Conservation (phyloP, 768 basidiomycete genomes). For the Phallus indusiatus region DNA sequence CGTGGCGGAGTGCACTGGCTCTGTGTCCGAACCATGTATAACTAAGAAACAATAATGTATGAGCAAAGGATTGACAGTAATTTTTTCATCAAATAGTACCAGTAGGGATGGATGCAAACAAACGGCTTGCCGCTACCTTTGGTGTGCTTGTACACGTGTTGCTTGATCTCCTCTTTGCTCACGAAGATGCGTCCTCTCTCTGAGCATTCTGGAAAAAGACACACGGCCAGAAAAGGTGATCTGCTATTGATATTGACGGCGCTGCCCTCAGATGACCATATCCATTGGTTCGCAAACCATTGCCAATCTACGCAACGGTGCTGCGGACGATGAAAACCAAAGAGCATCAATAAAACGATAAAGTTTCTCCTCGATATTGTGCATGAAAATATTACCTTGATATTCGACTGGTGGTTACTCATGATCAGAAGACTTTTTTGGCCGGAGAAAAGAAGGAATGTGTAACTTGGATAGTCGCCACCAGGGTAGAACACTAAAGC, state of each 20-base stretch:
- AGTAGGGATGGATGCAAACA: not conserved
- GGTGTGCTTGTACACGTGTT: not conserved
- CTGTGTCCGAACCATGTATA: not conserved
- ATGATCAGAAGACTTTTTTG: no score
- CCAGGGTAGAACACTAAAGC: no score
- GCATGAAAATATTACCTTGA: no score
- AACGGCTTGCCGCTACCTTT: not conserved
- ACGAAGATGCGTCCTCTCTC: not conserved
- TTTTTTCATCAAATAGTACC: not conserved
- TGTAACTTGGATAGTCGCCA: no score
- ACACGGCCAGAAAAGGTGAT: not conserved
- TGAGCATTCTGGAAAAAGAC: not conserved
- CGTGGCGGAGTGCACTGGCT: not conserved
- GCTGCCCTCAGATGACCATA: not conserved
- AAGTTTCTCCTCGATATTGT: no score
- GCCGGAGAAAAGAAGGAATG: no score
- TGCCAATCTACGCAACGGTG: not conserved
- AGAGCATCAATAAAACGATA: no score
- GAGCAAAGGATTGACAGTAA: no score
- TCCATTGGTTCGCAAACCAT: not conserved
- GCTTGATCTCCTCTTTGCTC: not conserved
- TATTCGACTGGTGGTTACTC: no score
- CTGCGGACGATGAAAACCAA: not conserved
- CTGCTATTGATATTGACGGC: not conserved
- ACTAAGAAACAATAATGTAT: not conserved